phyloP scores from a whole-genome alignment of 306 rosid genomes.

The Gastrolobium bilobum region DNA sequence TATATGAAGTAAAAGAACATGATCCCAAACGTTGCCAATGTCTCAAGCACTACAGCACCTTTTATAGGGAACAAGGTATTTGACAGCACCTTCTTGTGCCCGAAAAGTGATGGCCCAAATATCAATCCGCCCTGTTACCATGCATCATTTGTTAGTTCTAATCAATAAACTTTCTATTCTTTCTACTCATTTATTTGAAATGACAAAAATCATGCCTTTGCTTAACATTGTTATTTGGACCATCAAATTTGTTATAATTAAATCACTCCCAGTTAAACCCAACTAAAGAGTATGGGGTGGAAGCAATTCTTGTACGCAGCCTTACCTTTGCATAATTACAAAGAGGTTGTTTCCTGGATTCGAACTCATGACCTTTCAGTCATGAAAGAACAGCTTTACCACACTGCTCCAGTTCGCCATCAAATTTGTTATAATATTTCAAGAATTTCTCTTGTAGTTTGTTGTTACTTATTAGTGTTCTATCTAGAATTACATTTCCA shows the following conservation, averaged over 20 bases:
- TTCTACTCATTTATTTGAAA: background rate
- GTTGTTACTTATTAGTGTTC: background rate
- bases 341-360: no score
- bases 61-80: constrained; percentile 54
- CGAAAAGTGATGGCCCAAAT: constrained; percentile 72
- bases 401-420: background rate
- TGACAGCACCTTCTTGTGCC: constrained; percentile 42
- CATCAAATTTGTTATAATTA: no score
- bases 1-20: constrained; percentile 62
- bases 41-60: constrained; percentile 56
- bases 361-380: no score
- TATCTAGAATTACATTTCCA: background rate
- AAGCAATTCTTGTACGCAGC: no score
- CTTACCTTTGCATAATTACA: no score
- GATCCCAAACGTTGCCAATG: constrained; percentile 54
- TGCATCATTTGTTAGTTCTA: constrained; percentile 18
- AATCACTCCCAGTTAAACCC: no score
- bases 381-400: no score
- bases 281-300: no score
- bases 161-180: background rate
- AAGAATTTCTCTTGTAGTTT: background rate
- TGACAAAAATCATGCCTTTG: background rate
- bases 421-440: background rate
- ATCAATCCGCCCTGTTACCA: constrained; percentile 63
- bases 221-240: background rate